Evolutionary conservation across 2,329 filamentous ascomycete genomes (phyloP).

Genomic region (Geoglossum cookeanum): DNA sequence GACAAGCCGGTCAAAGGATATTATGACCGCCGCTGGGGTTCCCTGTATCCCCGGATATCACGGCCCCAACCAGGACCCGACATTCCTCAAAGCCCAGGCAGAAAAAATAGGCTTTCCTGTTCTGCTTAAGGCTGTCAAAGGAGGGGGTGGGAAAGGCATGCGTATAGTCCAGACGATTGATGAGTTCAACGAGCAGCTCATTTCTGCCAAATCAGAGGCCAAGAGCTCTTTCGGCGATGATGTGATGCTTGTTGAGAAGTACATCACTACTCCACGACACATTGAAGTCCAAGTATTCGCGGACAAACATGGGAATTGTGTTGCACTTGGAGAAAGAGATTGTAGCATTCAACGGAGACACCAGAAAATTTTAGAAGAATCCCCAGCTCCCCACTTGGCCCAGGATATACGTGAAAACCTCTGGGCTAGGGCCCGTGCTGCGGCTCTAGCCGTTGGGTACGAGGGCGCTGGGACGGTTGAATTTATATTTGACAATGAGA

Average conservation of each 20-base stretch:
- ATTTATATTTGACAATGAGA: constrained; percentile 51
- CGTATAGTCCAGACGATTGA: constrained; percentile 37
- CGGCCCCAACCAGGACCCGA: constrained; percentile 56
- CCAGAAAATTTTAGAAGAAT: constrained; percentile 48
- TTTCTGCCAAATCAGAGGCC: constrained; percentile 45
- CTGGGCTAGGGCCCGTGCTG: constrained; percentile 44
- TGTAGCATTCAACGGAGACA: constrained; percentile 47
- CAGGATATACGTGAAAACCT: constrained; percentile 41
- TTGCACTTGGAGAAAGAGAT: constrained; percentile 44
- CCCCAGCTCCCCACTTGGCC: constrained; percentile 41
- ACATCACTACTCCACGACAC: constrained; percentile 45
- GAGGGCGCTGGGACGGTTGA: constrained; percentile 49
- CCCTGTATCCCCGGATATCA: constrained; percentile 95
- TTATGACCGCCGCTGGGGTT: constrained; percentile 89
- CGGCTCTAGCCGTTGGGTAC: constrained; percentile 43
- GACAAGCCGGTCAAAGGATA: constrained; percentile 61
- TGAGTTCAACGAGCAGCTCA: constrained; percentile 40
- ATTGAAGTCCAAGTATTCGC: constrained; percentile 51
- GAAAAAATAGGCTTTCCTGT: constrained; percentile 49
- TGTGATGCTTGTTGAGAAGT: constrained; percentile 48
- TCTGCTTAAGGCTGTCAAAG: constrained; percentile 46
- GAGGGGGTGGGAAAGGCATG: constrained; percentile 50
- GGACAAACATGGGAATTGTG: constrained; percentile 43
- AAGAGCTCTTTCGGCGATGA: constrained; percentile 46
- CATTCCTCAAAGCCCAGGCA: constrained; percentile 47